Base-by-base conservation (phyloP, 2,329 filamentous ascomycete species). In the Penicillium brevicompactum region DNA sequence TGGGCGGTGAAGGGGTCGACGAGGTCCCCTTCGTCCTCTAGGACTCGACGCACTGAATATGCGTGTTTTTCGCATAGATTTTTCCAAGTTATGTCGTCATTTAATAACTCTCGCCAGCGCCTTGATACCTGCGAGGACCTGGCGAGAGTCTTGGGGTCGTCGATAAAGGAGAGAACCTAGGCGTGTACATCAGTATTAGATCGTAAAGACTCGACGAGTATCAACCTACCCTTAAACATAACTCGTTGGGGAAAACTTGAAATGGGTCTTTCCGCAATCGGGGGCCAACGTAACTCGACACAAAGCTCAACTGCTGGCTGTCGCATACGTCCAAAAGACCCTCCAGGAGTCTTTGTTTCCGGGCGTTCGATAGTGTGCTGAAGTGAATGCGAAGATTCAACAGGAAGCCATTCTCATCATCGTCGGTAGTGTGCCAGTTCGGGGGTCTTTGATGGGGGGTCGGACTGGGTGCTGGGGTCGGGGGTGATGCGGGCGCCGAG, bases 41-140 rank as follows among this genome's bases (percentile, higher is more conserved):
- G 81, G 48, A 82, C 71, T 49, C 80, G 75, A 46, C 84, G 86
- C 72, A 96, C 97, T 56, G 93, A 91, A 73, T 96, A 99, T 58
- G 94, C 92, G 73, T 96, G 93, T 76, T 96, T 97, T 62, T 95
- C 91, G 72, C 93, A 97, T 18, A 99, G 82, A 58, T 94, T 91
- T 78, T 96, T 97, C 94, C 94, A 99, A 1, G 94, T 96, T 76
- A 97, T 92, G 73, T 99, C 94, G 73, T 99, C 94, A 70, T 89
- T 93, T 47, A 99, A 82, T 7, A 99, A 82, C 74, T 97, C 92
- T 60, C 91, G 85, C 94, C 94, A 99, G 72, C 92, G 85, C 61
- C 87, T 87, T 51, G 94, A 99, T n/a, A 99, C 94, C 73, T 97
- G 93, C 5, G 93, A 96, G 49, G 94, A 90, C 70, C 94, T 85